Conservation (phyloP, 345 rosid genomes). For the Capsella bursapastoris region DNA sequence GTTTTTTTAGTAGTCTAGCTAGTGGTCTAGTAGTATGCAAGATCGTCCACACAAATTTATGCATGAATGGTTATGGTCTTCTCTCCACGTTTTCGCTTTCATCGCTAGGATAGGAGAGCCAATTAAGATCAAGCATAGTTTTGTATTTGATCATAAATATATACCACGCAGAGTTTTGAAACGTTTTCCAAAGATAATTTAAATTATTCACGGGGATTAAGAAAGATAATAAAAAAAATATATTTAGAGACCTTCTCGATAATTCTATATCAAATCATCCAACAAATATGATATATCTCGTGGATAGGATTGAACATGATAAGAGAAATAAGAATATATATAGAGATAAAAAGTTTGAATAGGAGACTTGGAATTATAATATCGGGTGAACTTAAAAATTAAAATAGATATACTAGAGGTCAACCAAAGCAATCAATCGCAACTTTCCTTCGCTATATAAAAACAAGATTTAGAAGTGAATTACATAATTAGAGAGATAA, state of each 20-base stretch:
- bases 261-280: slow-evolving; percentile 12
- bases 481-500: slow-evolving; percentile 7
- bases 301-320: slow-evolving; percentile 41
- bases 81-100: not conserved
- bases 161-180: not conserved
- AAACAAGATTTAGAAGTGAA: not conserved
- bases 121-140: not conserved
- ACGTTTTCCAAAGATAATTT: not conserved
- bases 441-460: slow-evolving; percentile 11
- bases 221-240: slow-evolving; percentile 27
- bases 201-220: slow-evolving; percentile 10
- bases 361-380: slow-evolving; percentile 15
- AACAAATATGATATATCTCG: slow-evolving; percentile 30
- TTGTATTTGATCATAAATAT: no score
- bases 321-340: slow-evolving; percentile 27
- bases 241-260: not conserved
- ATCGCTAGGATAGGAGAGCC: not conserved
- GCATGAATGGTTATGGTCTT: not conserved
- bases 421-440: slow-evolving; percentile 34
- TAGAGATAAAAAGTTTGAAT: slow-evolving; percentile 28
- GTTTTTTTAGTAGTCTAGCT: no score
- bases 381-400: slow-evolving; percentile 2
- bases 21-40: no score
- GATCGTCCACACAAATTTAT: not conserved
- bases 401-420: not conserved